Percentiles rank a stretch among this genome's conserved stretches.
These are phyloP conservation scores for Taiwanofungus camphoratus DNA, from an alignment of 1,284 basidiomycete genomes.

Conservation along the genomic window DNA sequence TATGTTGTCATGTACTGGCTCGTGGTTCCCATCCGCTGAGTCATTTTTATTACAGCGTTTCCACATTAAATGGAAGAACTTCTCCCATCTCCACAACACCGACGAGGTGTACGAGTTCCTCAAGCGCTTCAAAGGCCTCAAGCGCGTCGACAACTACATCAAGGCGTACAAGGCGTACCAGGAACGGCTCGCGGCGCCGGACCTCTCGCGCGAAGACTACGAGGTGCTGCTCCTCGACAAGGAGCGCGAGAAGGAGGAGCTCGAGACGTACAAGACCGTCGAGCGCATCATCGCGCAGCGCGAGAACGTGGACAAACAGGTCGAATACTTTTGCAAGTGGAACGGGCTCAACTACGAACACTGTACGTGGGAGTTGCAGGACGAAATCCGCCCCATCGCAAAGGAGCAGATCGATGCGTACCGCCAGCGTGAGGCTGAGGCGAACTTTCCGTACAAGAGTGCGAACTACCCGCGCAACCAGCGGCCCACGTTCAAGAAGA, in stretches of 20 bases:
- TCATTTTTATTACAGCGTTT: constrained; percentile 58
- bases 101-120: constrained; percentile 96
- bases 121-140: constrained; percentile 89
- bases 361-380: constrained; percentile 91
- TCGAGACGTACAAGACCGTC: constrained; percentile 88
- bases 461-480: constrained; percentile 60
- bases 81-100: constrained; percentile 93
- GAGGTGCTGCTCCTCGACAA: constrained; percentile 88
- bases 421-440: constrained; percentile 72
- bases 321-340: constrained; percentile 99
- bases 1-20: constrained; percentile 34
- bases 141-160: constrained; percentile 99
- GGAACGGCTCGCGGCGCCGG: constrained; percentile 59
- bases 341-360: constrained; percentile 90
- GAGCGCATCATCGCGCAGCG: constrained; percentile 90
- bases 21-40: constrained; percentile 11
- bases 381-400: constrained; percentile 74
- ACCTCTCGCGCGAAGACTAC: constrained; percentile 81
- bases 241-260: constrained; percentile 85
- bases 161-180: constrained; percentile 79
- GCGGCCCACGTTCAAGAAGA: constrained; percentile 82
- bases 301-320: constrained; percentile 60
- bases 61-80: constrained; percentile 95
- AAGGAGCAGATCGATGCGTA: constrained; percentile 79
- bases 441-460: constrained; percentile 86